Base-by-base conservation (phyloP, 1,139 yeast species). In the Zygosaccharomyces pseudobailii region DNA sequence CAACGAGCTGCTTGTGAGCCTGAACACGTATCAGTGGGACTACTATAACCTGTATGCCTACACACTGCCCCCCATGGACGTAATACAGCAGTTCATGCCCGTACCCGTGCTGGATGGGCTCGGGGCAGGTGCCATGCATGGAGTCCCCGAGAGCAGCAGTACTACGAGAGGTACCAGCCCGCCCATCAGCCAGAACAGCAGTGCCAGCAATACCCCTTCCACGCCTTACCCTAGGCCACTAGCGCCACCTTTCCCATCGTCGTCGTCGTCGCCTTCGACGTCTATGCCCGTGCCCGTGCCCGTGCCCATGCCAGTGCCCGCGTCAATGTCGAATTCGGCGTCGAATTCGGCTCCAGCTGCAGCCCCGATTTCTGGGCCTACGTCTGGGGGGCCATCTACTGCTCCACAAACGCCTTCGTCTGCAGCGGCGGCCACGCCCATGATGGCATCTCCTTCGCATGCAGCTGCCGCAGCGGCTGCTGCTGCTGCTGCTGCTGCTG, bases 11-110 rank as follows among this genome's bases (percentile, higher is more conserved):
- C 43, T 63, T 30, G 30, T 56, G 43, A 61, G 55, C 24, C 48
- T 64, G 42, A 64, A 64, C 45, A 56, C 60, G 3, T 57, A 56
- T 42, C 60, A 57, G 36, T 64, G 68, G 68, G 66, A 63, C 38
- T 58, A 57, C 43, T 57, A 56, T 49, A 57, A 59, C 38, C 43
- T 63, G 23, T 59, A 52, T 35, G 65, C 63, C 6, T 62, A 60
- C 38, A 39, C 56, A 4, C 42, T 55, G 33, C 58, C 61, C 23
- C 45, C 53, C 35, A 30, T 24, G 25, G 25, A 37, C 40, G 35
- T 38, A 32, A 36, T 34, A 30, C 35, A 36, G 31, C 31, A 27
- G 32, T 36, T 38, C 35, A 40, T 30, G 20, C 19, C 46, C 34
- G 9, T 32, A 25, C 27, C 24, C 32, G 34, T 23, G 37, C 25